phyloP scores from a whole-genome alignment of 2,329 filamentous ascomycete species.

The Penicillium sp. region DNA sequence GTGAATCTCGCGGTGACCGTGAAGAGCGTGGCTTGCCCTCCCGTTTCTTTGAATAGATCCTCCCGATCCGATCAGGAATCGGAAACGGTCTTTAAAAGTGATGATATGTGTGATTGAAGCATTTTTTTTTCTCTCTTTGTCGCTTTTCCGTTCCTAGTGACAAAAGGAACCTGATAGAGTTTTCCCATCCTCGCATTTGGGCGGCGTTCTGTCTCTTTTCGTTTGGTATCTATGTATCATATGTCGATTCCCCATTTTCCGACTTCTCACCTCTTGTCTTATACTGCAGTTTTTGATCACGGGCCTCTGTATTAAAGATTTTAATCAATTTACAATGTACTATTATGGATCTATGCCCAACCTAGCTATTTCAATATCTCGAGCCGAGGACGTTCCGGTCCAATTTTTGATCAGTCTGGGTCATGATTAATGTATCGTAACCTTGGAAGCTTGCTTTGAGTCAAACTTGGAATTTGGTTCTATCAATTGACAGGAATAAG shows the following conservation, averaged over 20 bases:
- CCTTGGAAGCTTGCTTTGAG: too few species aligned
- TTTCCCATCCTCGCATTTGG: conserved; percentile 27
- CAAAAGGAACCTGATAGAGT: conserved; percentile 15
- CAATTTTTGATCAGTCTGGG: neutral
- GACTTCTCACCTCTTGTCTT: conserved; percentile 25
- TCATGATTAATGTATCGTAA: too few species aligned
- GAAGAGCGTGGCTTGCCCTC: neutral
- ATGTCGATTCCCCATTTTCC: conserved; percentile 11
- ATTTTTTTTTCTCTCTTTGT: neutral
- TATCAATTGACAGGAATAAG: too few species aligned
- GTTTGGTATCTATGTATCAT: conserved; percentile 17
- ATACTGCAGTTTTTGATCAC: conserved; percentile 7
- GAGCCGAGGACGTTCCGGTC: too few species aligned
- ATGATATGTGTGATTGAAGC: neutral
- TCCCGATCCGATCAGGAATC: neutral
- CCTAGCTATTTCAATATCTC: too few species aligned
- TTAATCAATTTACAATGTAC: conserved; percentile 1
- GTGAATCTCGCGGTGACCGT: neutral
- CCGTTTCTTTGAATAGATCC: neutral
- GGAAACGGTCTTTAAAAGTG: neutral
- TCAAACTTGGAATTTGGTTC: too few species aligned
- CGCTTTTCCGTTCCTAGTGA: neutral
- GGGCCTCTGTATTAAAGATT: conserved; percentile 4
- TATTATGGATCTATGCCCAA: neutral
- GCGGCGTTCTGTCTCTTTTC: conserved; percentile 26